Evolutionary conservation across 2,329 filamentous ascomycete genomes (phyloP), one percentile per base, ranked within the genome.

Genomic region (Arthrobotrys sphaeroides): DNA sequence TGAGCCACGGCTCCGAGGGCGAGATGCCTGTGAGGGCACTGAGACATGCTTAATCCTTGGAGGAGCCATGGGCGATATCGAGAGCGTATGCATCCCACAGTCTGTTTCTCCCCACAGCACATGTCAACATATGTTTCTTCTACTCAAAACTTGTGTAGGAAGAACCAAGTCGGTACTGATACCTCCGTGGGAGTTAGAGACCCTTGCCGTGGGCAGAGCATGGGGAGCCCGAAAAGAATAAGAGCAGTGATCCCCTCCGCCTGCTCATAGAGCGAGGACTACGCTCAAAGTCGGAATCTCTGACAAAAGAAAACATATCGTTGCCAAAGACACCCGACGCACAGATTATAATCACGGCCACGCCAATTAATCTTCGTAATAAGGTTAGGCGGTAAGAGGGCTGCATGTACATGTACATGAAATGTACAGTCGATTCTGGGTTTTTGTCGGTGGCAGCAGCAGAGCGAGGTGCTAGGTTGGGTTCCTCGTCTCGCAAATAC

Each of bases 31-130:
- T 69, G 64, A 69, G 59, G 53, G 72, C 31, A 45, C 64, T 75
- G 64, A 69, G 72, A 75, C 72, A 69, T 69, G 64, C 57, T 65
- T 65, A 69, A 69, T 75, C 72, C 70, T 59, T 69, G 64, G 64
- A 26, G 53, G 51, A 47, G 72, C 47, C 40, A 60, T 65, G 72
- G 26, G 49, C 57, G 57, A 75, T 69, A 72, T 72, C 67, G 38
- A 59, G 49, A 65, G 57, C n/a, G n/a, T n/a, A n/a, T n/a, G n/a
- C n/a, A n/a, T 47, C 24, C 47, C 18, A 40, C n/a, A 33, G 42
- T 28, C 20, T n/a, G n/a, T n/a, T n/a, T 62, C 12, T 13, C 43
- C 18, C 26, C 36, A 42, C 66, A 72, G 67, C 67, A 72, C 67
- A 72, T 72, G 67, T 49, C 67, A 57, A 59, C 47, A 31, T 69